Evolutionary conservation across 306 rosid species (phyloP), one percentile per base, ranked within the genome.

Genomic region (Purshia tridentata): DNA sequence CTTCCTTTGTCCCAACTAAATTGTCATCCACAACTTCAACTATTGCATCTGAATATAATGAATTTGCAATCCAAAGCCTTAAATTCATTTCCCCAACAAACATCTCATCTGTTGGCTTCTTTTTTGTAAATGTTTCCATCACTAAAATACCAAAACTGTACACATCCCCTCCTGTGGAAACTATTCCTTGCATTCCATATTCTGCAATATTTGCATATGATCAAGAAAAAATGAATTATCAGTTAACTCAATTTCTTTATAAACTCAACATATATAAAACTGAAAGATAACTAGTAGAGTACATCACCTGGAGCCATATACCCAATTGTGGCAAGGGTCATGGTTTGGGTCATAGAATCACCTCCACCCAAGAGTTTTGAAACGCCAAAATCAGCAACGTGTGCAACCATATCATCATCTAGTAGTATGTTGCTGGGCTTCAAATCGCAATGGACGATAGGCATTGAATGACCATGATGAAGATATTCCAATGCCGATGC

Each of bases 261-360:
- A 10, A 2, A 9, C 45, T 4, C n/a, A 46, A 6, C 3, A 66
- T 13, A 47, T 2, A 44, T 0, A 45, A 11, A 65, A 20, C 46
- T 10, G 40, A 10, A 18, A 40, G 8, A 22, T 53, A 10, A 8
- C 0, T 4, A 47, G 7, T 9, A 37, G 3, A 41, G 3, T 2
- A 66, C 0, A 16, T 61, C 46, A 82, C 85, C 85, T 64, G 89
- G 87, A 3, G 87, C 81, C 79, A 86, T 81, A 14, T 83, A 86
- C 6, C 87, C 89, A 50, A 78, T 48, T 8, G 87, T 80, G 3
- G 89, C 89, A 0, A 86, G 35, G n/a, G 85, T 78, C 50, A 64
- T 37, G 6, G 85, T 84, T 18, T 67, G 76, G 0, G 55, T 51
- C 39, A 57, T 15, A 18, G 69, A 76, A 0, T 72, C 48, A 6